Evolutionary conservation across 768 basidiomycete species (phyloP), one percentile per base, ranked within the genome.

Genomic region (Lactarius akahatsu): DNA sequence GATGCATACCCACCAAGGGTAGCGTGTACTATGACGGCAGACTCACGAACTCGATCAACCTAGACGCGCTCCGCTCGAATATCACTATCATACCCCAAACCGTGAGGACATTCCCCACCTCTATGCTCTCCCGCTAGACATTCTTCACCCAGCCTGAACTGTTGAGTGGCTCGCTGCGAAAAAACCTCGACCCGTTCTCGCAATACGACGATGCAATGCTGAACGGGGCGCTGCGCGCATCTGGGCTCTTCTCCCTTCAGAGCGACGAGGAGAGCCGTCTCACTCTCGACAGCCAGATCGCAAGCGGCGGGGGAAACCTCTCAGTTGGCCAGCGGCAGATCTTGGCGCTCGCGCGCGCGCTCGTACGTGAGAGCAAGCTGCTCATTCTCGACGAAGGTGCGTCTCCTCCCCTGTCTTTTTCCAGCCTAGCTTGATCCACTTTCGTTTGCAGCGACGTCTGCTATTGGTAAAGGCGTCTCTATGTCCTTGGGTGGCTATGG

Each of bases 41-140:
- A 41, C 76, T 76, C 13, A 83, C 80, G 1, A 74, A 77, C 62
- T 70, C 73, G 1, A 73, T 87, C 73, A 86, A 87, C 72, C 74
- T 87, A 1, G 79, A 86, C 52, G 80, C 79, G 10, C 76, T 88
- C 9, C 76, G 86, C 11, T 78, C 80, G 0, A 79, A 80, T 62
- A 80, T 87, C 62, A 86, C 85, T 45, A 84, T 86, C 73, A 86
- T 87, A 50, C 86, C 86, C 6, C 85, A 86, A 70, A 74, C 78
- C 47, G 83, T 84, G 64, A 73, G 82, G 68, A 26, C 54, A 13
- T 30, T 59, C 23, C 41, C 6, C 16, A 36, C 55, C 32, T 26
- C 16, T 18, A 41, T 18, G 15, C 0, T 41, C 40, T 20, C 11
- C 40, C 36, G 67, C 74, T 65, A 59, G 10, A 8, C 52, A 30